Percentiles rank a stretch among this genome's conserved stretches.
phyloP scores from a whole-genome alignment of 108 stramenopile species.

The Discostella stelligeroides region DNA sequence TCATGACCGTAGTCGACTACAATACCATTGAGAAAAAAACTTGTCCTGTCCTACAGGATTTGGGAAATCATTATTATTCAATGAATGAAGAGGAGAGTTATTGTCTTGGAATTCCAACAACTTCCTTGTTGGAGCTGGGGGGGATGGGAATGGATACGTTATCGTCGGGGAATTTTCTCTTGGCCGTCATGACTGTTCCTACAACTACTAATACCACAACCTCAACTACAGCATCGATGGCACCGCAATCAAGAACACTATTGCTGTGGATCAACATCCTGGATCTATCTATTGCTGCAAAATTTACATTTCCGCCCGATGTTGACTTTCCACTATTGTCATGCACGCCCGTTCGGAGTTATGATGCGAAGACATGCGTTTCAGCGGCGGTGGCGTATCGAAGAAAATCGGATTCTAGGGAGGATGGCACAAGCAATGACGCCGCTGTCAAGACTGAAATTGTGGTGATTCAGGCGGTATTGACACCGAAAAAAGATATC shows the following conservation, averaged over 20 bases:
- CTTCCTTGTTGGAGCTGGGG: not conserved
- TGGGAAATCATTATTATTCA: slow-evolving; percentile 5
- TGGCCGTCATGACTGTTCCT: not conserved
- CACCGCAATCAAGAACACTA: too few species aligned
- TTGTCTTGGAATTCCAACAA: slow-evolving; percentile 9
- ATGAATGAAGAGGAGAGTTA: too few species aligned
- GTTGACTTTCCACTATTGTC: slow-evolving; percentile 8
- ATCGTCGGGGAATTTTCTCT: not conserved
- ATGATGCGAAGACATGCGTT: slow-evolving; percentile 16
- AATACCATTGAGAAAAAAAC: slow-evolving; percentile 24
- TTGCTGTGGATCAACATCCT: slow-evolving; percentile 26
- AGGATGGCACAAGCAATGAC: slow-evolving; percentile 1
- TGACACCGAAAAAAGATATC: not conserved
- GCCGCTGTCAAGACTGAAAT: slow-evolving; percentile 1
- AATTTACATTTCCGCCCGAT: not conserved
- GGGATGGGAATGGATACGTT: slow-evolving; percentile 18
- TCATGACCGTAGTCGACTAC: slow-evolving; percentile 52
- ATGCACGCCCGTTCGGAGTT: slow-evolving; percentile 14
- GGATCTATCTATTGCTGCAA: slow-evolving; percentile 18
- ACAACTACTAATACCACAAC: not conserved
- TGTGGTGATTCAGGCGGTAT: slow-evolving; percentile 22
- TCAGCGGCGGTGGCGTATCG: slow-evolving; percentile 34
- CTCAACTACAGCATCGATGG: too few species aligned
- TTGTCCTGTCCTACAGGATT: slow-evolving; percentile 36
- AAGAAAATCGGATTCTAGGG: slow-evolving; percentile 5